Conservation (phyloP, 2,329 filamentous ascomycete species). For the Penicillium italicum region DNA sequence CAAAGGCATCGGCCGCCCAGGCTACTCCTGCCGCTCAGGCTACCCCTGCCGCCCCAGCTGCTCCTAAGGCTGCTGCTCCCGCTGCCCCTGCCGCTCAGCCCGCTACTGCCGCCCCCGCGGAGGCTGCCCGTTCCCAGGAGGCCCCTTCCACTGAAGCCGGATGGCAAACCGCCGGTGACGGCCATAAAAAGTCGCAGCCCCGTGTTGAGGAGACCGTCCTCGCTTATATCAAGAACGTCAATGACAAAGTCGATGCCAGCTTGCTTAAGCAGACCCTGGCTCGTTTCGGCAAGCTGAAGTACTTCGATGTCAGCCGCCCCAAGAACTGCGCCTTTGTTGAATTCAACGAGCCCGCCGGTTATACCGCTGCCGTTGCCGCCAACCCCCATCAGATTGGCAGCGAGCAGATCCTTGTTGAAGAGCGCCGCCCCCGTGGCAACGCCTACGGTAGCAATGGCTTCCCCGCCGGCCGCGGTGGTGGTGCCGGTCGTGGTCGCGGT, state of each 20-base stretch:
- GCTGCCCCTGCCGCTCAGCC: constrained; percentile 33
- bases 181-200: constrained; percentile 79
- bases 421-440: constrained; percentile 72
- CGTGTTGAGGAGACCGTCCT: constrained; percentile 70
- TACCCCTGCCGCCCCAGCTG: constrained; percentile 24
- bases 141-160: constrained; percentile 66
- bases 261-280: constrained; percentile 68
- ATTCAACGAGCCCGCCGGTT: constrained; percentile 75
- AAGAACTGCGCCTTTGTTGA: constrained; percentile 99
- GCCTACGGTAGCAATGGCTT: constrained; percentile 66
- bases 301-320: constrained; percentile 61
- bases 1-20: constrained; percentile 32
- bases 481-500: constrained; percentile 63
- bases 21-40: constrained; percentile 36
- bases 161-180: constrained; percentile 81
- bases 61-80: constrained; percentile 34
- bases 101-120: constrained; percentile 34
- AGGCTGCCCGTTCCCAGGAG: constrained; percentile 63
- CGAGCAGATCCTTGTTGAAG: constrained; percentile 81
- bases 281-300: constrained; percentile 63
- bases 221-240: constrained; percentile 95
- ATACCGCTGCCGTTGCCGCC: constrained; percentile 74
- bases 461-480: constrained; percentile 60
- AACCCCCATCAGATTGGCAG: constrained; percentile 84
- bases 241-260: constrained; percentile 74